Conservation (phyloP, 2,329 filamentous ascomycete species). For the Curvularia verruculosa region DNA sequence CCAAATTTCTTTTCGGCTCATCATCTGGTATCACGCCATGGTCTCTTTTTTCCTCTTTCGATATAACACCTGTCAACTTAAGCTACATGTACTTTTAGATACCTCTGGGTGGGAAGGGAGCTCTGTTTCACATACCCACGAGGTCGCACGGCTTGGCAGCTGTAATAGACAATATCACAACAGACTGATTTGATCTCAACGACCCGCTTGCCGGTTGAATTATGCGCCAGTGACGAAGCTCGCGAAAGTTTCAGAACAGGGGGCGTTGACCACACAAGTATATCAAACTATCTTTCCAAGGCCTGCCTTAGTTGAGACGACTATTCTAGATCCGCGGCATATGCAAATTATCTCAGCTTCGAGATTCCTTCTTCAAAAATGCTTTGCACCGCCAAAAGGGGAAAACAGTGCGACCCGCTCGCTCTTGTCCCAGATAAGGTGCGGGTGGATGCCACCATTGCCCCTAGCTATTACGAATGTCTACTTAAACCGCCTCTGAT, state of each 20-base stretch:
- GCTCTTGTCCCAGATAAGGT: constrained; percentile 1
- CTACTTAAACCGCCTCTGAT: background rate
- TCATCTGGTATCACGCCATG: constrained; percentile 30
- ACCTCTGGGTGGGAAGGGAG: constrained; percentile 17
- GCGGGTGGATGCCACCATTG: too few relatives aligned
- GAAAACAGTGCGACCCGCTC: constrained; percentile 9
- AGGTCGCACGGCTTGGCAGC: constrained; percentile 32
- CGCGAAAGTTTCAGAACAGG: background rate
- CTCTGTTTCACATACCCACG: constrained; percentile 31
- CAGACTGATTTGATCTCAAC: constrained; percentile 11
- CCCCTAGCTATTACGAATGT: too few relatives aligned
- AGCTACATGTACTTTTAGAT: constrained; percentile 26
- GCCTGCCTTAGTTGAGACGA: constrained; percentile 5
- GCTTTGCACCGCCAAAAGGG: constrained; percentile 1
- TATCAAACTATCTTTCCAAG: background rate
- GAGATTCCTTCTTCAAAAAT: constrained; percentile 1
- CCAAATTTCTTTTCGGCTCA: constrained; percentile 16
- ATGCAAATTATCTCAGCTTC: constrained; percentile 6
- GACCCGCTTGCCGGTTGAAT: constrained; percentile 2
- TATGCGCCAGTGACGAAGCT: background rate
- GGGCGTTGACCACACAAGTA: background rate
- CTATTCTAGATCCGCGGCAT: background rate
- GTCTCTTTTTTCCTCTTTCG: constrained; percentile 8
- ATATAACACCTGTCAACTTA: constrained; percentile 15
- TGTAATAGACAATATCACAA: constrained; percentile 36